Base-by-base conservation (phyloP, 768 basidiomycete species). In the Lentinula edodes region DNA sequence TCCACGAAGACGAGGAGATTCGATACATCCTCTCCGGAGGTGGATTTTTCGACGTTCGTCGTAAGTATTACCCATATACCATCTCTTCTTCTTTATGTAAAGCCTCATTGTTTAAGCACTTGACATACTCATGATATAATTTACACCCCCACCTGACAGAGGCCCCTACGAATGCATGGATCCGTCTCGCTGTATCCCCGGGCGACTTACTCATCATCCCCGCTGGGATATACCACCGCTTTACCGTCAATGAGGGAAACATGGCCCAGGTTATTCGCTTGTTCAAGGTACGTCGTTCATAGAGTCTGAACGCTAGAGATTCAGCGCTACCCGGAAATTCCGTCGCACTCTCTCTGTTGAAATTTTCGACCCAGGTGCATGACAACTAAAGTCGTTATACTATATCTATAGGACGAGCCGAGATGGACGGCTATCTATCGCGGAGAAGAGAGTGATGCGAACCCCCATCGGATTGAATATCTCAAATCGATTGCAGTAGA, bases 1-100 rank as follows among this genome's bases (percentile, higher is more conserved):
- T 98, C 79, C 95, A 97, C 67, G 93, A 97, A 72, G 95, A 97
- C 67, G 95, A 98, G 69, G 95, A 98, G 74, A 96, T 95, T 68
- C 81, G 95, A 7, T 98, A 91, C 67, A 85, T 95, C 66, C 80
- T 93, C 43, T 78, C 82, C 0, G 95, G 95, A n/a, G 86, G 84
- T 41, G 95, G 93, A 0, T 98, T 86, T 79, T 98, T 97, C 70
- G 95, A 98, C 66, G 84, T 98, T 43, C 83, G 94, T 62, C 91
- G 91, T 91, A 65, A 60, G 85, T 42, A 7, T 1, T 6, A 67
- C 28, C 15, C 28, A 12, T 20, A 13, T 6, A 39, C 3, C 8
- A 36, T 32, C 5, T 7, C 9, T 8, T 41, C 39, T 18, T n/a
- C n/a, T 53, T 9, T 5, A 32, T 20, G 9, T 52, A 10, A 13